Evolutionary conservation across 2,329 filamentous ascomycete species (phyloP).

Genomic region (Fusarium sp.): DNA sequence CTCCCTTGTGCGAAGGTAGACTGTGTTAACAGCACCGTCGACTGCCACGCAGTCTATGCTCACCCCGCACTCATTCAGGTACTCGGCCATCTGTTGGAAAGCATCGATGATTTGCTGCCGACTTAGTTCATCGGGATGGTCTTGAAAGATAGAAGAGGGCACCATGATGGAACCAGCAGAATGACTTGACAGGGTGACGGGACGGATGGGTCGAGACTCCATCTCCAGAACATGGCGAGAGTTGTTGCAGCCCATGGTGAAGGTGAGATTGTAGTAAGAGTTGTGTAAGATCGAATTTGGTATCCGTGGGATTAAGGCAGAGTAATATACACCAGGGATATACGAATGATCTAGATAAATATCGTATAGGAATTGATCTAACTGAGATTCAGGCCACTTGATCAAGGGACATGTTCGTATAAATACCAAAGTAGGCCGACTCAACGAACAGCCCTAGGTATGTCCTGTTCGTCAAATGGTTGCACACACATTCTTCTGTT

Average conservation of each 20-base stretch:
- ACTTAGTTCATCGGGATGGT: conserved; percentile 29
- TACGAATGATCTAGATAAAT: conserved; percentile 9
- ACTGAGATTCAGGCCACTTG: conserved; percentile 4
- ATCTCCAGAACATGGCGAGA: conserved; percentile 39
- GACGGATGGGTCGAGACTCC: conserved; percentile 39
- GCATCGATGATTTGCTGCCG: conserved; percentile 33
- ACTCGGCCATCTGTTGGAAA: conserved; percentile 43
- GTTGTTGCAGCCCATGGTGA: conserved; percentile 42
- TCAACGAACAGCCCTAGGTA: conserved; percentile 16
- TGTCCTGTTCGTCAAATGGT: background rate
- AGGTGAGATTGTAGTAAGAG: background rate
- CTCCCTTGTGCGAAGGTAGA: conserved; percentile 38
- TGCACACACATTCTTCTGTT: conserved; percentile 18
- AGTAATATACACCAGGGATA: conserved; percentile 16
- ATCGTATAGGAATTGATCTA: conserved; percentile 21
- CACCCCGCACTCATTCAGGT: conserved; percentile 36
- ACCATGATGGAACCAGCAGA: conserved; percentile 38
- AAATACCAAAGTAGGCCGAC: conserved; percentile 16
- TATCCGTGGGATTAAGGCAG: background rate
- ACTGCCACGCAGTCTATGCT: conserved; percentile 32
- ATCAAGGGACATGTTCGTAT: conserved; percentile 32
- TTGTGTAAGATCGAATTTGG: background rate
- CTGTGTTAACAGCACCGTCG: conserved; percentile 44
- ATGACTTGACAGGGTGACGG: conserved; percentile 38
- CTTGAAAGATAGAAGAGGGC: conserved; percentile 35